A percentile compares a stretch with the other conserved stretches of the same genome.
Evolutionary conservation across 352 stramenopile genomes (phyloP).

Genomic region (Globisporangium paddicum): DNA sequence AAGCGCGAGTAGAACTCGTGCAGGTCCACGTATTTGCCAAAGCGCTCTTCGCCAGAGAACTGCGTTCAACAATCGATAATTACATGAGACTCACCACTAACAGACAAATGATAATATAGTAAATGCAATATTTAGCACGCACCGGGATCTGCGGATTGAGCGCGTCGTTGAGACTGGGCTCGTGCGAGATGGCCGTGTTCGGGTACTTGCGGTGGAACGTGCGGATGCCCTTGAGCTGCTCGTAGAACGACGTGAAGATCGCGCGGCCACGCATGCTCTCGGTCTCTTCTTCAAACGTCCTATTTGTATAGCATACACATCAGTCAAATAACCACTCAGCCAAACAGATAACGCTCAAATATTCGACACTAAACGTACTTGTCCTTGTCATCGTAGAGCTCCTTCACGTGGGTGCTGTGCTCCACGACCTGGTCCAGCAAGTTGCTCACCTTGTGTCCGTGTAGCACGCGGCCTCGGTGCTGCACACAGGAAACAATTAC

Average conservation of each 20-base stretch:
- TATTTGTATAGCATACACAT: slow-evolving; percentile 12
- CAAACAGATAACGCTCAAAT: background rate
- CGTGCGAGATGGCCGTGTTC: slow-evolving; percentile 57
- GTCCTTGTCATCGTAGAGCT: slow-evolving; percentile 84
- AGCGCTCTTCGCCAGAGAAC: slow-evolving; percentile 87
- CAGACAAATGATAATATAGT: background rate
- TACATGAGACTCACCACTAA: slow-evolving; percentile 1
- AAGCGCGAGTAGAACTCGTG: slow-evolving; percentile 81
- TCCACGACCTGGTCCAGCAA: slow-evolving; percentile 66
- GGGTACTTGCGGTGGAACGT: slow-evolving; percentile 85
- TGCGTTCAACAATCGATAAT: slow-evolving; percentile 12
- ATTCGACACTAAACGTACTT: slow-evolving; percentile 27
- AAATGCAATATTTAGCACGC: slow-evolving; percentile 9
- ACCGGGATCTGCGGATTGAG: slow-evolving; percentile 61
- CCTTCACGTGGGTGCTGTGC: slow-evolving; percentile 64
- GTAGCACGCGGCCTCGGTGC: slow-evolving; percentile 73
- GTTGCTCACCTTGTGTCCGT: slow-evolving; percentile 82
- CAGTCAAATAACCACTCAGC: background rate
- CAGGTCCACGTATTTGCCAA: slow-evolving; percentile 89
- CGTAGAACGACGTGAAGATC: slow-evolving; percentile 88
- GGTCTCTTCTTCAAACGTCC: slow-evolving; percentile 73
- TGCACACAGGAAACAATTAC: slow-evolving; percentile 12
- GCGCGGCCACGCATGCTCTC: slow-evolving; percentile 69
- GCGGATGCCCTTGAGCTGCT: slow-evolving; percentile 82
- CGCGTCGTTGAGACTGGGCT: slow-evolving; percentile 52